Evolutionary conservation across 1,284 basidiomycete genomes (phyloP), one percentile per base, ranked within the genome.

Genomic region (Cryptococcus amylolentus): DNA sequence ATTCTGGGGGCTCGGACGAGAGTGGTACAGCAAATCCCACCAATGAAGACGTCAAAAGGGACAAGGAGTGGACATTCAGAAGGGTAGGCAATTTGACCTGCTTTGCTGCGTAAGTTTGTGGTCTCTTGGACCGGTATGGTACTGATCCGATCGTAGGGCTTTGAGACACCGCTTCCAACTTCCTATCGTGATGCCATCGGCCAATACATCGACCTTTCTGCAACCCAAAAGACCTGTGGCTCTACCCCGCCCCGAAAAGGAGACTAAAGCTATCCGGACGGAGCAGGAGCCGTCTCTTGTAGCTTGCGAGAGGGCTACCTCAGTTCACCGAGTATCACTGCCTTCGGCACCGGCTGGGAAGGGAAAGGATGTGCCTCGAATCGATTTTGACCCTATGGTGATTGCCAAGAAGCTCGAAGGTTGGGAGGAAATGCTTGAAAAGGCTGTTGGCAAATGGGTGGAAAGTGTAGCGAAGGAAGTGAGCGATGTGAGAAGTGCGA

Each of bases 41-140:
- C 35, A 57, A 58, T 9, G 54, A 59, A 28, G 66, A 58, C n/a
- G 49, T 28, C 7, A 58, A 52, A 12, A 52, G 46, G 9, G 65
- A 65, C 10, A 63, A 56, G 27, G 68, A 66, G 14, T 78, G 74
- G 75, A 78, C 76, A 10, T 78, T 78, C 57, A 62, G 74, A 37
- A 61, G 66, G 20, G 69, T 70, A 6, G 70, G 65, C 3, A 78
- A 78, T 51, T 56, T 78, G 45, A 73, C 73, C 12, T 69, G 66
- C 39, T 77, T 70, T 67, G 75, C 70, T 42, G 76, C 76, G 75
- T 77, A 54, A 71, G 76, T 74, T 16, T 5, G 2, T 39, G 41
- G n/a, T 26, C 13, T 27, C 38, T 3, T 35, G 37, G 7, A 13
- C 16, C 23, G 13, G 7, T 50, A 20, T 12, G 20, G 2, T 27